Conservation (phyloP, 2,329 filamentous ascomycete genomes). For the Penicillium fuscoglaucum region DNA sequence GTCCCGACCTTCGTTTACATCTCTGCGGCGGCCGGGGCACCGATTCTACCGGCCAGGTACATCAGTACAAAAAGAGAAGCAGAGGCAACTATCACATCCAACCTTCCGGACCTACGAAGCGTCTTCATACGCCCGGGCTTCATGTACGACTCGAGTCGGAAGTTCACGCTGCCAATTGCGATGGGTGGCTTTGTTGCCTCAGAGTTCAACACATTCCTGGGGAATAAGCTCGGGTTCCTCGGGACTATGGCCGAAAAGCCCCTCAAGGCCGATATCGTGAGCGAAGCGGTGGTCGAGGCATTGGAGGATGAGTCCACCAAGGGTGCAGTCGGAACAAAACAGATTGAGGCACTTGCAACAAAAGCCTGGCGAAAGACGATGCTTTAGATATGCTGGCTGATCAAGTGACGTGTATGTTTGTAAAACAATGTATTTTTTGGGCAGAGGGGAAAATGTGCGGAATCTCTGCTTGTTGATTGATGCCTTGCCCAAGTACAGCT, state of each 20-base stretch:
- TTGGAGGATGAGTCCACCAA: constrained; percentile 70
- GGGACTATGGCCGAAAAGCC: constrained; percentile 84
- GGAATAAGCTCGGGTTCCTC: constrained; percentile 75
- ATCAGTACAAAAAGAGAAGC: constrained; percentile 90
- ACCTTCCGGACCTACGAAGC: constrained; percentile 72
- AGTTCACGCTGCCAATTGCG: constrained; percentile 82
- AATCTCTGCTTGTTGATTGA: constrained; percentile 7
- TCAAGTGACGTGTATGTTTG: constrained; percentile 6
- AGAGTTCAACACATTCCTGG: constrained; percentile 73
- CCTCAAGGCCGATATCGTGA: constrained; percentile 81
- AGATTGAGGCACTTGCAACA: constrained; percentile 78
- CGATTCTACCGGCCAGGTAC: constrained; percentile 80
- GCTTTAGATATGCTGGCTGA: constrained; percentile 56
- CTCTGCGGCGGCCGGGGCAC: constrained; percentile 82
- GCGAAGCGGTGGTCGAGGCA: constrained; percentile 85
- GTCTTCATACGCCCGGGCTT: constrained; percentile 85
- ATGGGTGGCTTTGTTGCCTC: constrained; percentile 72
- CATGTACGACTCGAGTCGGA: constrained; percentile 80
- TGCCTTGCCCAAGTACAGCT: constrained; percentile 1
- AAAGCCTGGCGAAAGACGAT: constrained; percentile 88
- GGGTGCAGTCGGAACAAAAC: constrained; percentile 73
- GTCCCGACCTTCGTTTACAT: constrained; percentile 79
- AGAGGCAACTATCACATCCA: constrained; percentile 70
- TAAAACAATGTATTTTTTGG: neutral
- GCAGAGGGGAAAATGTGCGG: constrained; percentile 3